Conservation (phyloP, 176 grass and related monocot species). For the Hsuehochloa calcarea region DNA sequence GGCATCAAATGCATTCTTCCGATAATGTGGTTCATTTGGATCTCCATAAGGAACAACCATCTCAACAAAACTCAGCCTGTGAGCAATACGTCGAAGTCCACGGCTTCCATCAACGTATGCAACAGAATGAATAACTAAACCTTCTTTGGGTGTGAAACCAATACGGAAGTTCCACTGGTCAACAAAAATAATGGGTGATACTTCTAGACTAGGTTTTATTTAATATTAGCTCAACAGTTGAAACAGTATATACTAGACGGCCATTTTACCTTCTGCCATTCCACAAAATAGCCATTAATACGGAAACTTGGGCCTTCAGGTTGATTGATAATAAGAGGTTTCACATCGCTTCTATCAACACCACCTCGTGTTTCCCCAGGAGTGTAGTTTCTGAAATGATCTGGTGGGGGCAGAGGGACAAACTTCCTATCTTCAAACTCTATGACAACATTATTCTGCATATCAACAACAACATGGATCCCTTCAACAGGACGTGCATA, state of each 20-base stretch:
- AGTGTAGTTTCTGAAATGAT: slow-evolving; percentile 97
- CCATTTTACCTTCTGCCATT: slow-evolving; percentile 91
- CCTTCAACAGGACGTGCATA: slow-evolving; percentile 99
- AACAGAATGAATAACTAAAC: slow-evolving; percentile 91
- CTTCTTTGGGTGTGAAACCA: slow-evolving; percentile 97
- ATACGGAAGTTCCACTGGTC: slow-evolving; percentile 99
- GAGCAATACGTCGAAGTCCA: slow-evolving; percentile 83
- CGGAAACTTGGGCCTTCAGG: slow-evolving; percentile 98
- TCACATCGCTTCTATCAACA: slow-evolving; percentile 94
- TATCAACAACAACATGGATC: slow-evolving; percentile 86
- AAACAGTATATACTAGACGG: neutral
- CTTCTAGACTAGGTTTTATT: neutral
- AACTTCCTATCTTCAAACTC: slow-evolving; percentile 97
- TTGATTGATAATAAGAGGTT: slow-evolving; percentile 82
- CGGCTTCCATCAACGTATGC: slow-evolving; percentile 97
- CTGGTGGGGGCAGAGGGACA: slow-evolving; percentile 81
- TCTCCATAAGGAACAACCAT: slow-evolving; percentile 99
- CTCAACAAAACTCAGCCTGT: slow-evolving; percentile 98
- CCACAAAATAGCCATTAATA: slow-evolving; percentile 91
- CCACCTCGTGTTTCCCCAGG: slow-evolving; percentile 93
- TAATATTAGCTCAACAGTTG: neutral
- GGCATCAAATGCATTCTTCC: slow-evolving; percentile 98
- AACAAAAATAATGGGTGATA: slow-evolving; percentile 18
- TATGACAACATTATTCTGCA: slow-evolving; percentile 85
- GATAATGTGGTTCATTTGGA: slow-evolving; percentile 97